phyloP scores from a whole-genome alignment of 2,329 filamentous ascomycete species.

The Colletotrichum salicis region DNA sequence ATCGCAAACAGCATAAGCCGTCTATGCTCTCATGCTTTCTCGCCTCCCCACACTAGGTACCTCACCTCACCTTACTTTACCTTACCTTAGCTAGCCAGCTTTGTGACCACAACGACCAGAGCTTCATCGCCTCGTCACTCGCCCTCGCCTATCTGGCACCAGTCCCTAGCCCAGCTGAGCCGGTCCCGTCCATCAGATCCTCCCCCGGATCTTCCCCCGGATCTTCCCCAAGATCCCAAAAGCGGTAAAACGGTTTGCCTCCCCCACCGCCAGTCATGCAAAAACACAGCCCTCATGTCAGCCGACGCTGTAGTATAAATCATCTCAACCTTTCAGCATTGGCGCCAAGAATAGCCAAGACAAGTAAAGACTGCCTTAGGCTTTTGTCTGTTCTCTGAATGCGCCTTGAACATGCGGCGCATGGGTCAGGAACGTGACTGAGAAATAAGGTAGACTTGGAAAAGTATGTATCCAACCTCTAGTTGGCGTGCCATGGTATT shows the following conservation, averaged over 20 bases:
- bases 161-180: background rate
- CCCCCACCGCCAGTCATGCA: background rate
- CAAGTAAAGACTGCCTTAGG: background rate
- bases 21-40: background rate
- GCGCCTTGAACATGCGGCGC: background rate
- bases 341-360: slow-evolving; percentile 4
- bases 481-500: background rate
- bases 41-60: background rate
- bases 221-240: background rate
- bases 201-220: background rate
- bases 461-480: background rate
- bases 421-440: background rate
- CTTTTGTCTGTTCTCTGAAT: background rate
- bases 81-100: background rate
- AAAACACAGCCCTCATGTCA: background rate
- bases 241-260: background rate
- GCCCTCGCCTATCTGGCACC: background rate
- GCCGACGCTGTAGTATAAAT: background rate
- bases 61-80: no score
- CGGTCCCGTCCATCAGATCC: background rate
- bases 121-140: background rate
- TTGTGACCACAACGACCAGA: background rate
- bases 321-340: background rate
- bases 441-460: background rate
- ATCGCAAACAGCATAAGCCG: background rate